Evolutionary conservation across 352 stramenopile genomes (phyloP).

Genomic region (Phytophthora capsici): DNA sequence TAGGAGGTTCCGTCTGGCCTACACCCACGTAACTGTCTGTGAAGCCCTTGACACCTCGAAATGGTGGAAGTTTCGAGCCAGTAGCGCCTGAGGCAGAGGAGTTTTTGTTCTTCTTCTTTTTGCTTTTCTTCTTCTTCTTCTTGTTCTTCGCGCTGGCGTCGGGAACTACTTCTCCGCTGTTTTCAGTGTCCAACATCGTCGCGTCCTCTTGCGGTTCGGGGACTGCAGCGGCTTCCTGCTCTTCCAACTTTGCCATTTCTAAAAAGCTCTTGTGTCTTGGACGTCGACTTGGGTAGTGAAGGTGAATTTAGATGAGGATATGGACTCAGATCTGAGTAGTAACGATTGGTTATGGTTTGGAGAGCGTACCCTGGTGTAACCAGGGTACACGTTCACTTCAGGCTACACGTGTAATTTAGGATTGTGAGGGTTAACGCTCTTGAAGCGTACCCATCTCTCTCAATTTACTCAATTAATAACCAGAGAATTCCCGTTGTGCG

Average conservation of each 20-base stretch:
- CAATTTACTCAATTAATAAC: conserved; percentile 59
- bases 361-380: conserved; percentile 13
- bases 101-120: conserved; percentile 61
- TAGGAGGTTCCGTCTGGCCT: conserved; percentile 96
- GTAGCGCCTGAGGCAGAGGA: neutral
- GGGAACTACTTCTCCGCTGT: conserved; percentile 16
- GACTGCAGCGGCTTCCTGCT: conserved; percentile 19
- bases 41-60: conserved; percentile 78
- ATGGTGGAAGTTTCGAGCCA: conserved; percentile 55
- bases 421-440: too few species aligned
- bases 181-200: conserved; percentile 20
- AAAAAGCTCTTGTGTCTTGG: neutral
- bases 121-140: conserved; percentile 89
- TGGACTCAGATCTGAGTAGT: conserved; percentile 9
- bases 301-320: neutral
- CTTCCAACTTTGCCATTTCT: conserved; percentile 32
- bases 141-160: conserved; percentile 23
- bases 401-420: too few species aligned
- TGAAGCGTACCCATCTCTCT: conserved; percentile 25
- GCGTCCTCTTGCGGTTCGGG: conserved; percentile 16
- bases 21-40: conserved; percentile 93
- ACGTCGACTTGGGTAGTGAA: conserved; percentile 20
- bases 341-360: conserved; percentile 24
- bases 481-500: conserved; percentile 55
- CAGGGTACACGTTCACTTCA: neutral